Evolutionary conservation across 345 rosid species (phyloP), one percentile per base, ranked within the genome.

Genomic region (Stellera chamaejasme): DNA sequence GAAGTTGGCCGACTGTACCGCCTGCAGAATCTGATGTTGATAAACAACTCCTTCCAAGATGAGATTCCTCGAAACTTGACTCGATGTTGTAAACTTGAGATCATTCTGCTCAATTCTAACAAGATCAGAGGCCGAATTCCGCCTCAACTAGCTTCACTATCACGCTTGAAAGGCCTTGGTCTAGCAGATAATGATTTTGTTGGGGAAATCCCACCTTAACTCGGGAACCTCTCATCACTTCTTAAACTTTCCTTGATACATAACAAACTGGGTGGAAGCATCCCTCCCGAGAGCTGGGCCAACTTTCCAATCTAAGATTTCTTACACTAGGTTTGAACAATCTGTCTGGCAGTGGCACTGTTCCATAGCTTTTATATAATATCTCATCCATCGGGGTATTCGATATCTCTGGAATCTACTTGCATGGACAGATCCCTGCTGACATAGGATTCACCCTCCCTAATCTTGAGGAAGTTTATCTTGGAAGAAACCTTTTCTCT

Each of bases 151-250:
- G 27, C 6, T 12, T 45, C 44, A 4, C 36, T 69, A 23, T 13
- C 19, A 3, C 59, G 60, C n/a, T 65, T 69, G 2, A 19, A 26
- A 26, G 0, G 0, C 2, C 7, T 69, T 2, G 9, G 0, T 0
- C 11, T 64, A 4, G 3, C 8, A 0, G 0, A 0, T 3, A 69
- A 69, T 51, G 11, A 54, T 59, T 52, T 69, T 9, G 55, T 8
- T 5, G 72, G 64, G 42, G 41, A 10, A 42, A 42, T 68, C 10
- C 67, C 64, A 13, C 11, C 43, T 32, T 63, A 28, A 32, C 15
- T 58, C 0, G 68, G 65, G 6, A 73, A 73, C 49, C 41, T 69
- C 19, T 60, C 77, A 0, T 68, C 61, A 10, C 55, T 73, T 3
- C 4, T 5, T 1, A 4, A 0, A 9, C 4, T 73, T 0, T 15